A percentile compares a stretch with the other conserved stretches of the same genome.
Conservation (phyloP, 257 asterid species). For the Solanum tacnaense region DNA sequence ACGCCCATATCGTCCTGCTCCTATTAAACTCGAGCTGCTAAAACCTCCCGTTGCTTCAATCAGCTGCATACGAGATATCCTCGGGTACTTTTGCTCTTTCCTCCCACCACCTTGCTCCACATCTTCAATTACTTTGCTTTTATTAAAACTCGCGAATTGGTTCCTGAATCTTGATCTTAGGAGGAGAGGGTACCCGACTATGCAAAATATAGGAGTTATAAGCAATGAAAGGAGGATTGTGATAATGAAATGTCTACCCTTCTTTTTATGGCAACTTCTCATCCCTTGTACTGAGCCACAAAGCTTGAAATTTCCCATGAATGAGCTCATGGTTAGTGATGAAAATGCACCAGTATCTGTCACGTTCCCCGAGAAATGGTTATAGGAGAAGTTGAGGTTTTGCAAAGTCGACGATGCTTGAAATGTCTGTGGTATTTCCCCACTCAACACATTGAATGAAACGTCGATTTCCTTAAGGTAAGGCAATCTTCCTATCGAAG, state of each 20-base stretch:
- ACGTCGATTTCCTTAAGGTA: constrained; percentile 48
- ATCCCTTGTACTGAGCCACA: constrained; percentile 54
- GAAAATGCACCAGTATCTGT: constrained; percentile 43
- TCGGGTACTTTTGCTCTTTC: constrained; percentile 42
- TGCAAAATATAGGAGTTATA: constrained; percentile 44
- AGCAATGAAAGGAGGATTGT: constrained; percentile 57
- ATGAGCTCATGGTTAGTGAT: constrained; percentile 27
- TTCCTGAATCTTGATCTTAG: constrained; percentile 28
- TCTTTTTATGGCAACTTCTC: constrained; percentile 24
- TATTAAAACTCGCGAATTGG: constrained; percentile 9
- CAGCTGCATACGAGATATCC: constrained; percentile 53
- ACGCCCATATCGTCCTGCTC: constrained; percentile 59
- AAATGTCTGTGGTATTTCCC: constrained; percentile 42
- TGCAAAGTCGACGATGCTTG: constrained; percentile 34
- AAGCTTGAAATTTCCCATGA: constrained; percentile 41
- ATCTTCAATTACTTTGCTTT: constrained; percentile 12
- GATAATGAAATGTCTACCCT: constrained; percentile 31
- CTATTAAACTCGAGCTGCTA: constrained; percentile 38
- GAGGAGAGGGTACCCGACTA: constrained; percentile 40
- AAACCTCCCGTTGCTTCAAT: constrained; percentile 70
- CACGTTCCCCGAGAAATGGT: constrained; percentile 40
- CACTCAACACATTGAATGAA: constrained; percentile 42
- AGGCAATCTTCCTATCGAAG: constrained; percentile 41
- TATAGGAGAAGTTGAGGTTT: constrained; percentile 53
- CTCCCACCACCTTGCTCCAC: constrained; percentile 17